phyloP scores from a whole-genome alignment of 495 filamentous ascomycete genomes.

The Aspergillus sclerotioniger region DNA sequence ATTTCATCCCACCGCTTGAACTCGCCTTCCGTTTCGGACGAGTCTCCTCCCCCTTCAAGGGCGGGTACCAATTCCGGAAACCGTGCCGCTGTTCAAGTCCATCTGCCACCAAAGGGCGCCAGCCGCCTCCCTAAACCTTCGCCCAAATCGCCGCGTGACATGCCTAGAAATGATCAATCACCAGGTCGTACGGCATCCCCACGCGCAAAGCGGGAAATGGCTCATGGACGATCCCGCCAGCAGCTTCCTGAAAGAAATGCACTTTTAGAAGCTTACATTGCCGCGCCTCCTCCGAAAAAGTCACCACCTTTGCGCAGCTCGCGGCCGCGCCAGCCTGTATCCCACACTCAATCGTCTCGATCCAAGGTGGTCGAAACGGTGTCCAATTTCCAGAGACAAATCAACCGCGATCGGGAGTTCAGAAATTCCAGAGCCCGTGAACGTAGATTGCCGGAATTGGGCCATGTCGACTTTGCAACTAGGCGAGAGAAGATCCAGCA shows the following conservation, averaged over 20 bases:
- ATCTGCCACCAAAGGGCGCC: slow-evolving; percentile 42
- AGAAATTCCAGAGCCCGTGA: slow-evolving; percentile 40
- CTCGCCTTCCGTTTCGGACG: slow-evolving; percentile 46
- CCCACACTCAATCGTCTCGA: slow-evolving; percentile 62
- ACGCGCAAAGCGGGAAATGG: slow-evolving; percentile 33
- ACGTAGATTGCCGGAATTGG: slow-evolving; percentile 54
- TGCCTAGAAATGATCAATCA: slow-evolving; percentile 29
- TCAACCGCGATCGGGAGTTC: slow-evolving; percentile 26
- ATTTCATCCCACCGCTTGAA: slow-evolving; percentile 49
- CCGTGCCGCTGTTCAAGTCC: slow-evolving; percentile 28
- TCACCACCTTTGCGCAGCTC: slow-evolving; percentile 82
- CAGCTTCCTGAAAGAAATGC: slow-evolving; percentile 44
- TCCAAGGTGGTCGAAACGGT: slow-evolving; percentile 55
- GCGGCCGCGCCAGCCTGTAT: slow-evolving; percentile 74
- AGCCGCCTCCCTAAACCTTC: slow-evolving; percentile 48
- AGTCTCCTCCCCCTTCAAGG: slow-evolving; percentile 43
- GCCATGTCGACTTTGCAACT: slow-evolving; percentile 74
- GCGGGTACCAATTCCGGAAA: slow-evolving; percentile 42
- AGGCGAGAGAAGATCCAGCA: slow-evolving; percentile 74
- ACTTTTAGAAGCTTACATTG: slow-evolving; percentile 64
- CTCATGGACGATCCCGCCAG: slow-evolving; percentile 34
- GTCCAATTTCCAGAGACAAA: slow-evolving; percentile 38
- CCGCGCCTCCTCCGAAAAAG: slow-evolving; percentile 57
- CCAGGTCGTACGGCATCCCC: slow-evolving; percentile 22
- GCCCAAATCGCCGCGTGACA: slow-evolving; percentile 31